Base-by-base conservation (phyloP, 2,329 filamentous ascomycete genomes). In the Thielaviopsis cerberus region DNA sequence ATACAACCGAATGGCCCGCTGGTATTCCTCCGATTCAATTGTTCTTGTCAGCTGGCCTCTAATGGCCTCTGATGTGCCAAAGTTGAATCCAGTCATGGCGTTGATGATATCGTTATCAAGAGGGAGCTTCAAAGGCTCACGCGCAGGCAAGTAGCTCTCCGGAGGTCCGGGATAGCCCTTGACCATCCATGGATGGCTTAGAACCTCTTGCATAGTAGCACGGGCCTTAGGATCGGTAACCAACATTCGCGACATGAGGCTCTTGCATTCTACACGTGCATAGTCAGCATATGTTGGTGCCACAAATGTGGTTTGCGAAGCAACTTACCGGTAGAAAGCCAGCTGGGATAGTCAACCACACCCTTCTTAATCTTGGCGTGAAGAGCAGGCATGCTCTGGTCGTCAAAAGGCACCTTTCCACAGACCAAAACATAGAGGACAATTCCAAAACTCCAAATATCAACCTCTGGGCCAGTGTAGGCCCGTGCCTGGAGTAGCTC, bases 291-390 rank as follows among this genome's bases (percentile, higher is more conserved):
- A n/a, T 48, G 11, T 15, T 45, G 20, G 17, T n/a, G 6, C 8
- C 11, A n/a, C 30, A 30, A 15, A 22, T 25, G 10, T 11, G 23
- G 20, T 10, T 57, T 24, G 2, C 51, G 23, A 55, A 20, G n/a
- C n/a, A n/a, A 57, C 83, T 69, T 77, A 94, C 91, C 91, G 65
- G 82, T 81, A 59, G 88, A 91, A 45, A 98, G 75, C 82, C 92
- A 97, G 61, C 83, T 87, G 2, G 92, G 92, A 69, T 97, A 98
- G 68, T 98, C 92, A 20, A 97, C 92, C 55, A 87, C 73, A 37
- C 92, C 92, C 68, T 94, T 94, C 74, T 98, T 98, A 71, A 98
- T 98, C 73, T 98, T 98, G 60, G 91, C 90, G 71, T 98, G 92
- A 54, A 98, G 75, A 62, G 94, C 90, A 37, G 91, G 92, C 89